phyloP scores from a whole-genome alignment of 2,329 filamentous ascomycete species.

The Shiraia bambusicola region DNA sequence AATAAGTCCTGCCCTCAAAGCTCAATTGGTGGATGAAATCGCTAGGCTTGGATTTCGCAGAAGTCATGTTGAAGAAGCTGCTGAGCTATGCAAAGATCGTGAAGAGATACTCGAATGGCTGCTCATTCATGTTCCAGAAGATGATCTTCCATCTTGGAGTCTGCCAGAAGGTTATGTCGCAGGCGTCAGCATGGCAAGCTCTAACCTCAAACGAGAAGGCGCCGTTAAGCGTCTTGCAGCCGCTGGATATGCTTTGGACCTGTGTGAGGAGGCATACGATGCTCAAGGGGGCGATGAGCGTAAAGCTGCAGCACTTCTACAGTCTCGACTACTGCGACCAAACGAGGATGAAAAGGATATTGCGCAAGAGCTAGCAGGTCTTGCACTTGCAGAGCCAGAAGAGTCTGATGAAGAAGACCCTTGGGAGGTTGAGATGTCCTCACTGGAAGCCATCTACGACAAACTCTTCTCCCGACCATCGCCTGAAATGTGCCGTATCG shows the following conservation, averaged over 20 bases:
- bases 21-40: conserved; percentile 70
- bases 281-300: conserved; percentile 70
- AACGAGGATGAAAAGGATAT: conserved; percentile 32
- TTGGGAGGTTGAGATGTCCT: conserved; percentile 85
- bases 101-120: conserved; percentile 96
- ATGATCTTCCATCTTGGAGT: conserved; percentile 91
- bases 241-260: conserved; percentile 80
- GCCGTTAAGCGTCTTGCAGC: conserved; percentile 79
- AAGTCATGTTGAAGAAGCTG: conserved; percentile 86
- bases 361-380: conserved; percentile 35
- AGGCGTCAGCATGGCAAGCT: conserved; percentile 81
- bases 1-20: conserved; percentile 61
- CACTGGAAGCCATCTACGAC: conserved; percentile 82
- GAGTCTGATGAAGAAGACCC: conserved; percentile 53
- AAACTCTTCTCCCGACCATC: conserved; percentile 59
- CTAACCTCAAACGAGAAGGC: conserved; percentile 76
- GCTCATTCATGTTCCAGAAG: conserved; percentile 93
- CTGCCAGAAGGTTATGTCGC: conserved; percentile 89
- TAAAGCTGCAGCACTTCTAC: conserved; percentile 75
- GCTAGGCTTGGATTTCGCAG: conserved; percentile 79
- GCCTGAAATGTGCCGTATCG: conserved; percentile 68
- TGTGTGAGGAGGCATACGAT: conserved; percentile 78
- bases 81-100: conserved; percentile 81
- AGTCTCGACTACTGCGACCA: conserved; percentile 62
- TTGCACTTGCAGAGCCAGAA: conserved; percentile 43